Conservation (phyloP, 176 grass and related monocot species). For the Phyllostachys edulis region DNA sequence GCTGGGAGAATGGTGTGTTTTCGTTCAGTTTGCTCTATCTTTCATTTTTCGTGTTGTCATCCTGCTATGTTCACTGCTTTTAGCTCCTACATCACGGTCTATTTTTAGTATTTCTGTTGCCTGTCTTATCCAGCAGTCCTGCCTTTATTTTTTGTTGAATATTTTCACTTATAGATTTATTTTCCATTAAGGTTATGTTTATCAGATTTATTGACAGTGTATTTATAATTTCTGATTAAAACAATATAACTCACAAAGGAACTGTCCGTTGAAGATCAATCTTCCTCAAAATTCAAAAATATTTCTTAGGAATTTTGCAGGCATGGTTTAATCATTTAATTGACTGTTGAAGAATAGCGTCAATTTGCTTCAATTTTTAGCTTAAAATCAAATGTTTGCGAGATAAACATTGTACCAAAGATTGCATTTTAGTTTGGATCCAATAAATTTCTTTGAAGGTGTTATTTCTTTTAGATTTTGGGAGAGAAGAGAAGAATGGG, state of each 20-base stretch:
- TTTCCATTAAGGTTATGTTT: constrained; percentile 13
- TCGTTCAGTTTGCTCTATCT: constrained; percentile 19
- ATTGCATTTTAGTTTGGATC: constrained; percentile 5
- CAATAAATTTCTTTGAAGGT: neutral
- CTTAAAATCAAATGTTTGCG: constrained; percentile 19
- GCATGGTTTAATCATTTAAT: neutral
- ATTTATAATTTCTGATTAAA: neutral
- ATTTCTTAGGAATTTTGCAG: neutral
- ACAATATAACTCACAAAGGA: neutral
- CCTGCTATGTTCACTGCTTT: constrained; percentile 16
- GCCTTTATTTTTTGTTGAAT: neutral
- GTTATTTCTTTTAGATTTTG: neutral
- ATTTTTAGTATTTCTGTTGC: constrained; percentile 14
- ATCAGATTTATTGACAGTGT: neutral
- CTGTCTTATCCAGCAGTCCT: constrained; percentile 7
- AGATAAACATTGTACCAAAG: neutral
- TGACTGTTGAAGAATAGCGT: neutral
- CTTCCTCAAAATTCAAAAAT: neutral
- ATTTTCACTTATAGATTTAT: constrained; percentile 2
- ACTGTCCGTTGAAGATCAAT: neutral
- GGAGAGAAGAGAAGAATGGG: too few relatives aligned
- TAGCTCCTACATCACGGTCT: neutral
- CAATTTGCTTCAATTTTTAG: neutral
- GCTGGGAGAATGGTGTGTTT: constrained; percentile 77
- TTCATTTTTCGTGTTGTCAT: constrained; percentile 15